Evolutionary conservation across 257 asterid genomes (phyloP), one percentile per base, ranked within the genome.

Genomic region (Striga asiatica): DNA sequence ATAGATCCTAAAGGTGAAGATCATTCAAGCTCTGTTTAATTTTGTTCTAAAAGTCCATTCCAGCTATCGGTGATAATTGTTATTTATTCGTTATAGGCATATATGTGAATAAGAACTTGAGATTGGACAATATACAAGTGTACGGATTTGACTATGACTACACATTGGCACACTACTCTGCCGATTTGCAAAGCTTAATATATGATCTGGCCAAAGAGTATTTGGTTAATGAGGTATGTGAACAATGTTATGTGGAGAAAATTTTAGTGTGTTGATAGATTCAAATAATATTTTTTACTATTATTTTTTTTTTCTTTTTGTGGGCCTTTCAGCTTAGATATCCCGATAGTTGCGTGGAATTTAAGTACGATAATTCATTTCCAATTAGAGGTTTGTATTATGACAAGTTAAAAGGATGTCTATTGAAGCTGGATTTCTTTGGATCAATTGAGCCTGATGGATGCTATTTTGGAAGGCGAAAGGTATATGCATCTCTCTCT

Each of bases 371-470:
- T 60, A 69, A 67, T 51, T 72, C 85, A 61, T 91, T 91, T 84
- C 98, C 98, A 1, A 84, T 91, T 53, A 81, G 98, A 79, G 98
- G 98, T 55, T 65, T 91, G 64, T 88, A 80, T 56, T 91, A 87
- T 67, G 98, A 91, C 76, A 91, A 84, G 76, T 77, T 74, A 11
- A 91, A 82, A 71, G 98, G 98, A 28, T 88, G 94, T 69, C 81
- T 91, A n/a, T 35, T 91, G 84, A 91, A 91, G 75, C 75, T 91
- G 74, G 98, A 91, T 70, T 87, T 91, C 76, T 91, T 91, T 71
- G 98, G 97, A 52, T 84, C 98, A 31, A 91, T 91, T 25, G 98
- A 91, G 74, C 97, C 93, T 5, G 95, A 78, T 66, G 96, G 94
- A 53, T 91, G 97, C 82, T 91, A 87, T 76, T 87, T 75, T 76